Conservation (phyloP, 306 rosid species). For the Quercus mongolica region DNA sequence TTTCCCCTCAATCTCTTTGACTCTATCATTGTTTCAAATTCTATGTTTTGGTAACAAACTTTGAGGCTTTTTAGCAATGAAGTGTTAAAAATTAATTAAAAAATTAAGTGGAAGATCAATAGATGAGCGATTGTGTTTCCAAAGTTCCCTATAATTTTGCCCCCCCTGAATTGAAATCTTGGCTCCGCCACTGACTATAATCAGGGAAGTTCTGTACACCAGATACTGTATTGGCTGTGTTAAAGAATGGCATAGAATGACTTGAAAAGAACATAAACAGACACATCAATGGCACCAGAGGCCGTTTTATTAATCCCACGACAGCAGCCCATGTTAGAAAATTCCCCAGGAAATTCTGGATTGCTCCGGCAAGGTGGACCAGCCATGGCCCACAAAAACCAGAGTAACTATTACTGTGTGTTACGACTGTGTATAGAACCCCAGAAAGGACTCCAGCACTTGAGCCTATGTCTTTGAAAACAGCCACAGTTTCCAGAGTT, state of each 20-base stretch:
- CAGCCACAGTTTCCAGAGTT: constrained; percentile 84
- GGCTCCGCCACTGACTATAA: constrained; percentile 37
- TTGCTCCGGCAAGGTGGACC: constrained; percentile 52
- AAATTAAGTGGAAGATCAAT: no score
- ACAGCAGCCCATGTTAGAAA: constrained; percentile 71
- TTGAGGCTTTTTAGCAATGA: no score
- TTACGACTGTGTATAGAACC: constrained; percentile 66
- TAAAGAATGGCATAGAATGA: constrained; percentile 46
- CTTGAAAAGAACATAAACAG: constrained; percentile 45
- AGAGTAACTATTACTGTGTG: background rate
- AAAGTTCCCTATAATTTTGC: no score
- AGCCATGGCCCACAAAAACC: constrained; percentile 62
- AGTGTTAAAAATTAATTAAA: no score
- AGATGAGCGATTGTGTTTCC: no score
- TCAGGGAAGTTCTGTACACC: constrained; percentile 61
- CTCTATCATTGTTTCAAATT: no score
- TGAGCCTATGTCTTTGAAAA: constrained; percentile 84
- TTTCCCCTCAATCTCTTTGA: no score
- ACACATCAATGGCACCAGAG: constrained; percentile 67
- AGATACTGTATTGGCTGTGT: constrained; percentile 39
- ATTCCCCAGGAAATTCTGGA: constrained; percentile 62
- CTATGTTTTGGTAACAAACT: no score
- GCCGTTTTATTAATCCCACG: constrained; percentile 52
- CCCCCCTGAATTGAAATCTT: no score
- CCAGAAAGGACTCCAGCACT: constrained; percentile 78